Percentiles rank a stretch among this genome's conserved stretches.
Evolutionary conservation across 257 asterid species (phyloP).

Genomic region (Solanum chilense): DNA sequence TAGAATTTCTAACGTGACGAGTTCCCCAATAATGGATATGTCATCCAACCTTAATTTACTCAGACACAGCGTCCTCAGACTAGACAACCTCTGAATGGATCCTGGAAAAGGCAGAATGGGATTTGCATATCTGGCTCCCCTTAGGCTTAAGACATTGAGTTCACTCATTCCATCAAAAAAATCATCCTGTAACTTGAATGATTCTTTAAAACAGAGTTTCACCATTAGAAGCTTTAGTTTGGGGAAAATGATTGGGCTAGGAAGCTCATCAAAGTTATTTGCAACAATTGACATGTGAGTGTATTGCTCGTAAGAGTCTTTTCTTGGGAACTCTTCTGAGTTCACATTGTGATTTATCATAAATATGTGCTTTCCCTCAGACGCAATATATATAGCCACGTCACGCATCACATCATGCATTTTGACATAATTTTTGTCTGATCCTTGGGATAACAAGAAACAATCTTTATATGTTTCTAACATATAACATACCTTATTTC

Average conservation of each 20-base stretch:
- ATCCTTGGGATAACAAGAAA: neutral
- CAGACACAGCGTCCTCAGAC: neutral
- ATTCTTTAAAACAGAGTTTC: neutral
- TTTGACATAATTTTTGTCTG: neutral
- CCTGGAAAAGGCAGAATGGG: neutral
- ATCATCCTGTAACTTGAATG: neutral
- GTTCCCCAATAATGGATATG: neutral
- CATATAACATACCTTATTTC: neutral
- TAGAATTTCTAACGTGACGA: neutral
- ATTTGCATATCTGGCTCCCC: rapidly evolving
- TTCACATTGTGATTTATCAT: neutral
- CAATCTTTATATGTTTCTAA: neutral
- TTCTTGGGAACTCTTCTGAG: no score
- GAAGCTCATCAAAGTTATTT: neutral
- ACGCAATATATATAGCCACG: neutral
- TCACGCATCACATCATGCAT: slow-evolving; percentile 5
- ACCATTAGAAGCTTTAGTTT: neutral
- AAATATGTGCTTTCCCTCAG: neutral
- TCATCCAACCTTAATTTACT: neutral
- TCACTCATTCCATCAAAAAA: neutral
- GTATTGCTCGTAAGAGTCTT: neutral
- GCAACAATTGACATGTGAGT: neutral
- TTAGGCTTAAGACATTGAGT: neutral
- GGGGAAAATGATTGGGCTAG: neutral
- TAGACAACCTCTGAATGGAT: neutral